phyloP scores from a whole-genome alignment of 495 filamentous ascomycete genomes.

The Penicillium mononematosum region DNA sequence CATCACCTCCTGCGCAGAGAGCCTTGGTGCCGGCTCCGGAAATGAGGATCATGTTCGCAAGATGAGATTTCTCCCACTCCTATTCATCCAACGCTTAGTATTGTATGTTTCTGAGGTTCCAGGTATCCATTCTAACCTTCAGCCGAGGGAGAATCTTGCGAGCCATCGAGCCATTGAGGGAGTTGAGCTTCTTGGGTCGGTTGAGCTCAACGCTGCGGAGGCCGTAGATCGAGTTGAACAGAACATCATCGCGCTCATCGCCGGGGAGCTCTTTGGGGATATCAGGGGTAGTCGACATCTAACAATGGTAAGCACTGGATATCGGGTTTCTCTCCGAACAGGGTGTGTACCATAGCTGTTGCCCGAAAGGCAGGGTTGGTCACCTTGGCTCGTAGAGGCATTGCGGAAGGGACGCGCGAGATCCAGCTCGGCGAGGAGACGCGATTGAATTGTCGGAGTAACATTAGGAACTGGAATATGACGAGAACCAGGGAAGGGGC shows the following conservation, averaged over 20 bases:
- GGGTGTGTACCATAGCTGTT: constrained; percentile 41
- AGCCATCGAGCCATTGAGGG: constrained; percentile 89
- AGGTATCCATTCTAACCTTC: constrained; percentile 44
- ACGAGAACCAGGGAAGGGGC: constrained; percentile 15
- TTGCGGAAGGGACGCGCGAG: constrained; percentile 54
- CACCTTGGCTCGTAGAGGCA: constrained; percentile 90
- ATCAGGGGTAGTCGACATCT: constrained; percentile 58
- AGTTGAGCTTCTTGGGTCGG: constrained; percentile 84
- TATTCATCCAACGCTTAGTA: constrained; percentile 32
- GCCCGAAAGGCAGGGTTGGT: constrained; percentile 57
- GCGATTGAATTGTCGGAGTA: constrained; percentile 49
- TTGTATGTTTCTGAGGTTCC: background rate
- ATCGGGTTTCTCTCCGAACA: constrained; percentile 3
- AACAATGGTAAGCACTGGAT: constrained; percentile 11
- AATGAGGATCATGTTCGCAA: constrained; percentile 90
- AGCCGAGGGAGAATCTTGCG: constrained; percentile 86
- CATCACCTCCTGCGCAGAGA: constrained; percentile 93
- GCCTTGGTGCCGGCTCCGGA: constrained; percentile 82
- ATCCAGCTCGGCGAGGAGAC: constrained; percentile 52
- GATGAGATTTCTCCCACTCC: constrained; percentile 91
- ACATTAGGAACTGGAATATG: constrained; percentile 46
- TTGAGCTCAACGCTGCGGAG: constrained; percentile 93
- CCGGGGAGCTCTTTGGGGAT: constrained; percentile 54
- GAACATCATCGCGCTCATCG: constrained; percentile 85
- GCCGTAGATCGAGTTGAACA: constrained; percentile 84